Conservation (phyloP, 1,284 basidiomycete genomes). For the Marasmius fiardii region DNA sequence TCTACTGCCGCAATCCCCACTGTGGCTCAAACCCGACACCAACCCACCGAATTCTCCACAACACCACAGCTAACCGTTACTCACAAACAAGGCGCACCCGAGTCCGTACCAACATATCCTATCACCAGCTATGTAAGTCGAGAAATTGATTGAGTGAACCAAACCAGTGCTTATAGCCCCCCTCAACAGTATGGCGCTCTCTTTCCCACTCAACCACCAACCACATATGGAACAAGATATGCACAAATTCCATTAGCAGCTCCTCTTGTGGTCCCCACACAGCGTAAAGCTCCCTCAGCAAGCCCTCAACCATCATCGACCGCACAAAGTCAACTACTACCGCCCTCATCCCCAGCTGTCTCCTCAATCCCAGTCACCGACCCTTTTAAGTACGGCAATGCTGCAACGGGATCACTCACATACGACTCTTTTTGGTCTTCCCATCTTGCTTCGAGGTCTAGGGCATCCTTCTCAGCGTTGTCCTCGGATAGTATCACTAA, state of each 20-base stretch:
- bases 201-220: background rate
- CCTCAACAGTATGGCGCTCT: background rate
- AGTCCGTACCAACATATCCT: background rate
- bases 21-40: background rate
- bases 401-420: conserved; percentile 34
- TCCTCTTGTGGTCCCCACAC: background rate
- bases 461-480: conserved; percentile 17
- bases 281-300: background rate
- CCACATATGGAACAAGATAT: background rate
- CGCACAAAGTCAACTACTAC: no score
- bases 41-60: background rate
- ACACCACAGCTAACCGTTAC: background rate
- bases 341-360: background rate
- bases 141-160: background rate
- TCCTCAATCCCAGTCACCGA: background rate
- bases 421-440: conserved; percentile 69
- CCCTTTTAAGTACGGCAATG: background rate
- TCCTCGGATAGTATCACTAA: conserved; percentile 1
- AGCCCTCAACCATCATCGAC: no score
- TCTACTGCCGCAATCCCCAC: background rate
- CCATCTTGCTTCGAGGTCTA: conserved; percentile 22
- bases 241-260: background rate
- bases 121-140: background rate
- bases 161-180: background rate
- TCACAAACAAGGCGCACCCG: background rate